A percentile compares a stretch with the other conserved stretches of the same genome.
These are phyloP conservation scores for Boletus reticulatus DNA, from an alignment of 768 basidiomycete species.

Conservation along the genomic window DNA sequence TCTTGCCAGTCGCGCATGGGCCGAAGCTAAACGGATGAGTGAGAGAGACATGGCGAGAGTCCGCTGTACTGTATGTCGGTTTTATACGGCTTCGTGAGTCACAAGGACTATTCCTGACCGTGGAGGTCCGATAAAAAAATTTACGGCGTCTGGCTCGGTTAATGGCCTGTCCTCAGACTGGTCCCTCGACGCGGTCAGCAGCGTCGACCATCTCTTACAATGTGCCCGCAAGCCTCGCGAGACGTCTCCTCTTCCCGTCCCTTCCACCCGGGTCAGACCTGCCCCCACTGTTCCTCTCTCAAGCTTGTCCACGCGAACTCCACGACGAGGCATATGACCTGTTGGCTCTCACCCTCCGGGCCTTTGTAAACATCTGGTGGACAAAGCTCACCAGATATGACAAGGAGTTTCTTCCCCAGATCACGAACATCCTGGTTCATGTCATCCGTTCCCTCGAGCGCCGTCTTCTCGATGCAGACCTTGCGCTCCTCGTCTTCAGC, in stretches of 20 bases:
- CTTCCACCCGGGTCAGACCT: constrained; percentile 41
- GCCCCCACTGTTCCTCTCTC: constrained; percentile 52
- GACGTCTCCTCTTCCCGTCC: constrained; percentile 65
- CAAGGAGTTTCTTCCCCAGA: constrained; percentile 75
- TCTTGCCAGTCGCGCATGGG: constrained; percentile 6
- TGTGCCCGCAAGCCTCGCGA: constrained; percentile 38
- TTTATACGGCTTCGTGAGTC: constrained; percentile 18
- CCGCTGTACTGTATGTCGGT: constrained; percentile 4
- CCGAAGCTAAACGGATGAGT: constrained; percentile 7
- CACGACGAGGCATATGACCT: constrained; percentile 63
- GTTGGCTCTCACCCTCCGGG: constrained; percentile 74
- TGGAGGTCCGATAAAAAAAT: background rate
- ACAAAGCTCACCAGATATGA: constrained; percentile 79
- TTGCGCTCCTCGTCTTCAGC: constrained; percentile 57
- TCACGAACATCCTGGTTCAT: constrained; percentile 54
- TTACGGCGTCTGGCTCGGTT: background rate
- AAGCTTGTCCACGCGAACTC: constrained; percentile 50
- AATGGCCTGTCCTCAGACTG: background rate
- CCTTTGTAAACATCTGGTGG: constrained; percentile 86
- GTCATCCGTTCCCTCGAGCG: constrained; percentile 61
- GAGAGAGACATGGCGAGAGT: constrained; percentile 18
- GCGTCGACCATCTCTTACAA: constrained; percentile 22
- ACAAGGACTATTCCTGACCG: too few species aligned
- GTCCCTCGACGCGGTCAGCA: constrained; percentile 20
- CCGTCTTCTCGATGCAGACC: constrained; percentile 52